These are phyloP conservation scores for Nakataea oryzae DNA, from an alignment of 2,329 filamentous ascomycete species.

Conservation along the genomic window DNA sequence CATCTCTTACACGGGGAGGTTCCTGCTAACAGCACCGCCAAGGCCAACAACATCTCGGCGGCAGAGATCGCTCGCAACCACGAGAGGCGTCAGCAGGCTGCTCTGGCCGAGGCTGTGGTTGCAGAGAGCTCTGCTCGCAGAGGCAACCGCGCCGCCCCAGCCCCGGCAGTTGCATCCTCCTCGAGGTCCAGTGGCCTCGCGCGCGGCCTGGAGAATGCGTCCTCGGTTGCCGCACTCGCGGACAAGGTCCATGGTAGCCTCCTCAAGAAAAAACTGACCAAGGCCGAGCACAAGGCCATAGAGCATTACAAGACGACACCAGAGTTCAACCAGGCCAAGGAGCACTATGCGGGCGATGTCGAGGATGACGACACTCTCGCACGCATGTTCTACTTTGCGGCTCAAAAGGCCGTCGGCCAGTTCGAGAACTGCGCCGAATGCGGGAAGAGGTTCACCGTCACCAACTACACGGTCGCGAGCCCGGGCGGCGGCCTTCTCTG, in stretches of 20 bases:
- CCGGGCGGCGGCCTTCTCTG: slow-evolving; percentile 83
- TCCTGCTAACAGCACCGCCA: neutral
- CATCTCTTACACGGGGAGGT: neutral
- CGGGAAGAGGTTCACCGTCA: slow-evolving; percentile 83
- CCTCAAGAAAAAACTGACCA: slow-evolving; percentile 34
- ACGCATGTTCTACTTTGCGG: slow-evolving; percentile 33
- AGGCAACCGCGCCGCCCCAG: slow-evolving; percentile 3
- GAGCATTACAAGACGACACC: slow-evolving; percentile 38
- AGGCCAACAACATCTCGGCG: slow-evolving; percentile 62
- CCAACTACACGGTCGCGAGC: slow-evolving; percentile 73
- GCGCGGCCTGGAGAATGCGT: neutral
- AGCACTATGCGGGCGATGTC: slow-evolving; percentile 20
- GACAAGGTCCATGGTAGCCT: slow-evolving; percentile 12
- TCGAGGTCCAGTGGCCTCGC: neutral
- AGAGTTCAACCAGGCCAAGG: slow-evolving; percentile 41
- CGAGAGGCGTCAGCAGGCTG: slow-evolving; percentile 15
- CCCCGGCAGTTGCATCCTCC: slow-evolving; percentile 9
- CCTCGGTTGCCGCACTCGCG: slow-evolving; percentile 8
- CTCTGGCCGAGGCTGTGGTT: neutral
- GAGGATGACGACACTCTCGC: slow-evolving; percentile 42
- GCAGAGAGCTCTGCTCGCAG: neutral
- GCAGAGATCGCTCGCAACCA: slow-evolving; percentile 32
- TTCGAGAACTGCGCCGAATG: slow-evolving; percentile 82
- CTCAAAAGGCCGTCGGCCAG: slow-evolving; percentile 56
- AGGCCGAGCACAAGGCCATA: slow-evolving; percentile 41